Base-by-base conservation (phyloP, 176 grass and related monocot species). In the Thalia dealbata region DNA sequence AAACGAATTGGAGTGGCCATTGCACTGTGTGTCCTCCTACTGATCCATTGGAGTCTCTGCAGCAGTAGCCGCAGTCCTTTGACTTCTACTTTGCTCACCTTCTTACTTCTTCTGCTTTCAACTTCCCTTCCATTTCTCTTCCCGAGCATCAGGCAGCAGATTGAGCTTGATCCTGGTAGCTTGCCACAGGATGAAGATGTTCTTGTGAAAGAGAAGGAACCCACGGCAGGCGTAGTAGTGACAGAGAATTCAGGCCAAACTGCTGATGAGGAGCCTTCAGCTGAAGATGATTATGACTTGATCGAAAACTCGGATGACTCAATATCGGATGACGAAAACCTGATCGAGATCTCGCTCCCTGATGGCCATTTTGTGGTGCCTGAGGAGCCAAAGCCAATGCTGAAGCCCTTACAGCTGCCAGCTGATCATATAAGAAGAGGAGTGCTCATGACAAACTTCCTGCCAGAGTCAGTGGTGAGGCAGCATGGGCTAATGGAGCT, bases 321-420 rank as follows among this genome's bases (percentile, higher is more conserved):
- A 2, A 71, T 71, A n/a, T 79, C 77, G 10, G 67, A 79, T 41
- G 77, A 79, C 12, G 77, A 79, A 26, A 79, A 58, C 67, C 77
- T 79, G 52, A 79, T 79, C 16, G 77, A 79, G 55, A 70, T 79
- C 55, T 56, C 32, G 15, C 38, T 79, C 1, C 67, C 67, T 8
- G 67, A 79, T 24, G 67, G 67, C 12, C 51, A 62, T 25, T 79
- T 71, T 50, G 67, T 61, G 13, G 35, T 9, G 16, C 35, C 10
- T 3, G 67, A 50, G 75, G 63, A 55, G 45, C 27, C 75, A 35
- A 66, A 38, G 3, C 14, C 61, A 52, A 30, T 7, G 55, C 16
- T 18, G 23, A 60, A 18, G 73, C 73, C 54, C 27, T 48, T 48
- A 38, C 32, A 2, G 45, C 63, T 35, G 14, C 27, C 26, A n/a